Evolutionary conservation across 768 basidiomycete species (phyloP).

Genomic region (Russula compacta): DNA sequence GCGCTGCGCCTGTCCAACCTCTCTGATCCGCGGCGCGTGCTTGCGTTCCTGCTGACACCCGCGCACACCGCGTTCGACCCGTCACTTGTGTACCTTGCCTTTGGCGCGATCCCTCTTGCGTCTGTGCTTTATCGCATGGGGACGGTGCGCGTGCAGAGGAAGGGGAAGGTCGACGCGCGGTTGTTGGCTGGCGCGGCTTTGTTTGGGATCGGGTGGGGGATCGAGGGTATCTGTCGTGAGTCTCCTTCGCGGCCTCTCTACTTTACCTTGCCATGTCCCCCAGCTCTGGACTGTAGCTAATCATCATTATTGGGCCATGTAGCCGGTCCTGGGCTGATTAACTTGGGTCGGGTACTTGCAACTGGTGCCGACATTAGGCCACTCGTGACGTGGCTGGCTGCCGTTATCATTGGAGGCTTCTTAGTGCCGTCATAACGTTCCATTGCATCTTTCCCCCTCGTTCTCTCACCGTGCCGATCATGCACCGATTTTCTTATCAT

Average conservation of each 20-base stretch:
- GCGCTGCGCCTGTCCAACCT: constrained; percentile 47
- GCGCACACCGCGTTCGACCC: constrained; percentile 44
- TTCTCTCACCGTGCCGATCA: neutral
- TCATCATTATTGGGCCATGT: constrained; percentile 3
- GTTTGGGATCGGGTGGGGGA: constrained; percentile 58
- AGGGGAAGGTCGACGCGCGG: constrained; percentile 34
- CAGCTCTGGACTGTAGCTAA: neutral
- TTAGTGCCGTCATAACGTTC: constrained; percentile 10
- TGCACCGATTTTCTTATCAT: neutral
- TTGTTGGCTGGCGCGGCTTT: constrained; percentile 43
- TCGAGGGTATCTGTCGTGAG: constrained; percentile 55
- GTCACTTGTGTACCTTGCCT: constrained; percentile 45
- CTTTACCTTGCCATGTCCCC: neutral
- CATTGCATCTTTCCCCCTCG: neutral
- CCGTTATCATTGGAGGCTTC: constrained; percentile 25
- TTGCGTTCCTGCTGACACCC: constrained; percentile 45
- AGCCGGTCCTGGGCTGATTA: constrained; percentile 59
- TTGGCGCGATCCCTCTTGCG: constrained; percentile 41
- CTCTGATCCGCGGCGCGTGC: constrained; percentile 38
- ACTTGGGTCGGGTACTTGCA: constrained; percentile 42
- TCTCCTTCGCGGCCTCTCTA: neutral
- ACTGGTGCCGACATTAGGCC: constrained; percentile 29
- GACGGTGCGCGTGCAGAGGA: constrained; percentile 33
- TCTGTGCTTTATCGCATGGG: constrained; percentile 37
- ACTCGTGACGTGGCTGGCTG: constrained; percentile 34